A percentile compares a stretch with the other conserved stretches of the same genome.
These are phyloP conservation scores for Aspergillus avenaceus DNA, from an alignment of 495 filamentous ascomycete genomes.

Conservation along the genomic window DNA sequence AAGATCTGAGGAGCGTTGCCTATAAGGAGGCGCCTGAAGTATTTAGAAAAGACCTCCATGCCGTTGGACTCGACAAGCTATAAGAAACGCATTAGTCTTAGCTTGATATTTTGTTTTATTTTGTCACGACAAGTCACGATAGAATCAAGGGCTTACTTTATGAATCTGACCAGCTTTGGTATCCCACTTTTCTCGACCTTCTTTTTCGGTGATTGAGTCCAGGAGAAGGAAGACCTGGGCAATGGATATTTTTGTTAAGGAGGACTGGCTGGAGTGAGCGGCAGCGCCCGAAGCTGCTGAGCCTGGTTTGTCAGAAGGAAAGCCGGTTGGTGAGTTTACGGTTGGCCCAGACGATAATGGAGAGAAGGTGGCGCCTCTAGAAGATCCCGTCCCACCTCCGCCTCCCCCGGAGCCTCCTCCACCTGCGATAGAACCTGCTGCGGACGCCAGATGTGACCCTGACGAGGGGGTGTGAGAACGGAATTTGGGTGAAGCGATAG, in stretches of 20 bases:
- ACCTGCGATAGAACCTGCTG: conserved; percentile 51
- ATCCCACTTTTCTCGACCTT: conserved; percentile 89
- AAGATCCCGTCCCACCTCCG: conserved; percentile 47
- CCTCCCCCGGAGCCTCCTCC: conserved; percentile 60
- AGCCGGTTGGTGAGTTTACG: conserved; percentile 57
- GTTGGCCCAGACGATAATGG: conserved; percentile 59
- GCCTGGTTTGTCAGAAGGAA: conserved; percentile 49
- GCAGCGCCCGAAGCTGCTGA: conserved; percentile 32
- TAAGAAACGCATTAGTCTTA: neutral
- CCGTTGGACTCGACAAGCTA: conserved; percentile 92
- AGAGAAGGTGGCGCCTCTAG: conserved; percentile 58
- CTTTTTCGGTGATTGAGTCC: conserved; percentile 89
- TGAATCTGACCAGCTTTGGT: conserved; percentile 83
- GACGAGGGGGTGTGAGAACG: conserved; percentile 58
- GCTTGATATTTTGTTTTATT: neutral
- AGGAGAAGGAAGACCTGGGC: conserved; percentile 93
- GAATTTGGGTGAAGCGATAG: conserved; percentile 56
- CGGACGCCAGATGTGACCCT: conserved; percentile 56
- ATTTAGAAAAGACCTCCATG: conserved; percentile 93
- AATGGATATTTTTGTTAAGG: conserved; percentile 76
- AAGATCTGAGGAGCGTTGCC: conserved; percentile 85
- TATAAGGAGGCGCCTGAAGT: conserved; percentile 82
- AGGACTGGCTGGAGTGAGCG: conserved; percentile 47
- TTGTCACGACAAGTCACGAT: too few species aligned
- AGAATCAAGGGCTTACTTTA: conserved; percentile 59